phyloP scores from a whole-genome alignment of 2,329 filamentous ascomycete species.

The Diaporthe ampelina region DNA sequence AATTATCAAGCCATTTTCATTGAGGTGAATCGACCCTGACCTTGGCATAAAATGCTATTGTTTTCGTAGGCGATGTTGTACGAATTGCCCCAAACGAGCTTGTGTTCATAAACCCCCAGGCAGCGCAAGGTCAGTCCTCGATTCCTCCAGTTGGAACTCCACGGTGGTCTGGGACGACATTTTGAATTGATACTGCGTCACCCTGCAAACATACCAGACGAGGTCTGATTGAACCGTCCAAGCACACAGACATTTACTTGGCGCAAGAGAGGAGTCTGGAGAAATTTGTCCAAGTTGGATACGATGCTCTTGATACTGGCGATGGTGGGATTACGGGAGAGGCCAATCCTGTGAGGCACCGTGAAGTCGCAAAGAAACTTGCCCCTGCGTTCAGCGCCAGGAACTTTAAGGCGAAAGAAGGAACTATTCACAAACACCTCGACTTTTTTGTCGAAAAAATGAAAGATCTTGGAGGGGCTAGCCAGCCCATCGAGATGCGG shows the following conservation, averaged over 20 bases:
- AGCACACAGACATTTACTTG: slow-evolving; percentile 37
- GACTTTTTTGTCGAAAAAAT: slow-evolving; percentile 40
- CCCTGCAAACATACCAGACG: not conserved
- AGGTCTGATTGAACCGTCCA: not conserved
- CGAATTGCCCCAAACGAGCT: slow-evolving; percentile 33
- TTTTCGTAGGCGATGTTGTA: slow-evolving; percentile 3
- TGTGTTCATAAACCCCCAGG: slow-evolving; percentile 9
- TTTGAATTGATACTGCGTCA: not conserved
- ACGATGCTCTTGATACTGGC: slow-evolving; percentile 28
- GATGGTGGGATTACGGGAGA: slow-evolving; percentile 38
- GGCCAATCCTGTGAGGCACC: slow-evolving; percentile 34
- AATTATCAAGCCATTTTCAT: not conserved
- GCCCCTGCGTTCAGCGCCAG: slow-evolving; percentile 40
- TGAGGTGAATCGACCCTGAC: not conserved
- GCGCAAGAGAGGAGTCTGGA: slow-evolving; percentile 37
- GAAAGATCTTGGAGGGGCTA: not conserved
- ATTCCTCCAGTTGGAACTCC: not conserved
- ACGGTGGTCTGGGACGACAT: not conserved
- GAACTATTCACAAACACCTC: slow-evolving; percentile 29
- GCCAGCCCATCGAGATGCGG: slow-evolving; percentile 26
- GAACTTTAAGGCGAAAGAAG: slow-evolving; percentile 37
- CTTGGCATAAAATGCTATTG: not conserved
- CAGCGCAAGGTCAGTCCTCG: not conserved
- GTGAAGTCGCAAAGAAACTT: slow-evolving; percentile 39
- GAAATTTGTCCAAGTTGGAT: slow-evolving; percentile 35